A percentile compares a stretch with the other conserved stretches of the same genome.
Evolutionary conservation across 805 yeast species (phyloP).

Genomic region (Saccharomycopsis fodiens): DNA sequence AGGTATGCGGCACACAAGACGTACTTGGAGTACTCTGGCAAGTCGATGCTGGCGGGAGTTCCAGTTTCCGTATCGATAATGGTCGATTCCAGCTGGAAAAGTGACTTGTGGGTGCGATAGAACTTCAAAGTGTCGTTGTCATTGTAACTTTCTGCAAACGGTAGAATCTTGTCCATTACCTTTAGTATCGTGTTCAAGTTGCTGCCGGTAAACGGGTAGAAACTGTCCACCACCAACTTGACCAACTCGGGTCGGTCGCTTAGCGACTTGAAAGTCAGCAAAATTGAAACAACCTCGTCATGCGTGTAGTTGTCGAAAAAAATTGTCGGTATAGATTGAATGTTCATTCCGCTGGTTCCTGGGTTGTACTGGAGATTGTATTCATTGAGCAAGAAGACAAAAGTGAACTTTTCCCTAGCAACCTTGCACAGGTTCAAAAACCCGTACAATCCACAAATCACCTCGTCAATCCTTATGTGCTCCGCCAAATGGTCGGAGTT

Average conservation of each 20-base stretch:
- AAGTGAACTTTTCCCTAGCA: constrained; percentile 2
- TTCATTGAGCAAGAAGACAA: constrained; percentile 11
- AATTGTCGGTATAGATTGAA: constrained; percentile 30
- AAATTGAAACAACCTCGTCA: constrained; percentile 27
- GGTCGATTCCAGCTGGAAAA: constrained; percentile 11
- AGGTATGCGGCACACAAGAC: constrained; percentile 37
- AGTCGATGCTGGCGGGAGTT: constrained; percentile 23
- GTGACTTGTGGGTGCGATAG: constrained; percentile 6
- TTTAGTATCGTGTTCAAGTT: constrained; percentile 26
- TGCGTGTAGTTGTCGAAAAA: constrained; percentile 31
- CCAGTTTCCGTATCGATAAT: background rate
- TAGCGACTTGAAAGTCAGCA: constrained; percentile 15
- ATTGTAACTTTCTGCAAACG: background rate
- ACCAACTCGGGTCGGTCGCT: constrained; percentile 28
- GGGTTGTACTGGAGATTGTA: constrained; percentile 11
- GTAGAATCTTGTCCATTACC: constrained; percentile 5
- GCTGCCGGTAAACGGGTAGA: constrained; percentile 33
- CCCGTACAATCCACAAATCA: constrained; percentile 8
- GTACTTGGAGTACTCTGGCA: constrained; percentile 35
- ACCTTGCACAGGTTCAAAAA: constrained; percentile 1
- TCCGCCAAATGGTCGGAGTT: constrained; percentile 5
- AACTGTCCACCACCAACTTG: constrained; percentile 36
- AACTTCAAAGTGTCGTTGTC: constrained; percentile 10
- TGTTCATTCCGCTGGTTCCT: constrained; percentile 27
- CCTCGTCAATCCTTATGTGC: constrained; percentile 1